Evolutionary conservation across 1,139 yeast genomes (phyloP).

Genomic region (Lizanozyma gosingica): DNA sequence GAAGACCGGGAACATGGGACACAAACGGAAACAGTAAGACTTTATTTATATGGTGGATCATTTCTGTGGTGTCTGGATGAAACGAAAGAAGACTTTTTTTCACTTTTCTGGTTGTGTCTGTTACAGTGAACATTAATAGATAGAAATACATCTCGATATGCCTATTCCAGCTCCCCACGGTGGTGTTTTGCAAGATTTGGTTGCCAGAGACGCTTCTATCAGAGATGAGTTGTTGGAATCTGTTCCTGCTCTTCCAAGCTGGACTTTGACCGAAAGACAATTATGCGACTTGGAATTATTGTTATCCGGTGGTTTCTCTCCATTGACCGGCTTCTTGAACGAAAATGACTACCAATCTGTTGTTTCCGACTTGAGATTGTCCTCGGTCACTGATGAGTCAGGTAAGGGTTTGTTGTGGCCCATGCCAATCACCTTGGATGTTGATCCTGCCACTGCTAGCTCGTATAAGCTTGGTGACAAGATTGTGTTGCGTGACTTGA

Average conservation of each 20-base stretch:
- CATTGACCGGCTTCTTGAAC: conserved; percentile 77
- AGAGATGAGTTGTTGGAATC: conserved; percentile 51
- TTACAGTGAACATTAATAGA: too few relatives aligned
- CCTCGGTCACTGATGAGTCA: conserved; percentile 28
- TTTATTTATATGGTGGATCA: too few relatives aligned
- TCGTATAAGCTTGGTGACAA: conserved; percentile 48
- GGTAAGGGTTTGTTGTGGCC: conserved; percentile 77
- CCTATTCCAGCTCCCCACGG: conserved; percentile 88
- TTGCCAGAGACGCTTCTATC: conserved; percentile 67
- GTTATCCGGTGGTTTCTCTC: conserved; percentile 91
- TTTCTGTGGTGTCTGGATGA: too few relatives aligned
- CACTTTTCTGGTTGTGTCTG: too few relatives aligned
- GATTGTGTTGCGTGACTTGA: conserved; percentile 69
- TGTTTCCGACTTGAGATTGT: conserved; percentile 65
- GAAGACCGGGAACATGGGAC: too few relatives aligned
- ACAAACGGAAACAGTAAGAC: too few relatives aligned
- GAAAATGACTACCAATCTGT: conserved; percentile 77
- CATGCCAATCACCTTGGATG: conserved; percentile 87
- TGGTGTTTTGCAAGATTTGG: conserved; percentile 76
- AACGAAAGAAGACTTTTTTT: too few relatives aligned
- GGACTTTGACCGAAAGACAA: conserved; percentile 75
- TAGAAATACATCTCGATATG: conserved; percentile 13
- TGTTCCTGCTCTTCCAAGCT: conserved; percentile 42
- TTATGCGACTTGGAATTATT: conserved; percentile 89
- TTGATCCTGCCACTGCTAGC: conserved; percentile 44